Percentiles rank a stretch among this genome's conserved stretches.
Conservation (phyloP, 768 basidiomycete genomes). For the Paxillus ammoniavirescens region DNA sequence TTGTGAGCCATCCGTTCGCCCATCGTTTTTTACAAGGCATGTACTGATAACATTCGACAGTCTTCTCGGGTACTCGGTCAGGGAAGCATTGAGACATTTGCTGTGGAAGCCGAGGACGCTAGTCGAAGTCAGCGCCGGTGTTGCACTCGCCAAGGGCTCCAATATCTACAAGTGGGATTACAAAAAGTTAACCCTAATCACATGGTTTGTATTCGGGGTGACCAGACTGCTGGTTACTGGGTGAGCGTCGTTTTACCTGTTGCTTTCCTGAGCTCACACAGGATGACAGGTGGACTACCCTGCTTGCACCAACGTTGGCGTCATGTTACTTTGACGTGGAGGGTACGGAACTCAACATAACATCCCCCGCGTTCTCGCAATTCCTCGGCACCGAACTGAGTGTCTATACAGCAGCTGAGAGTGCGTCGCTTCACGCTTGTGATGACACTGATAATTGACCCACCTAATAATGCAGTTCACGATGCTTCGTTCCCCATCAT, state of each 20-base stretch:
- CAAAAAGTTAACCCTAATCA: constrained; percentile 1
- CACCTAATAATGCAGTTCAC: not conserved
- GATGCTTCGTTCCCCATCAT: constrained; percentile 14
- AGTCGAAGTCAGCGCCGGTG: constrained; percentile 6
- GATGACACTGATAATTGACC: not conserved
- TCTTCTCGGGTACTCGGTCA: not conserved
- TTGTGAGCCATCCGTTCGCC: not conserved
- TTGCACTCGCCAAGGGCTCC: constrained; percentile 6
- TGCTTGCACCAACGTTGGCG: constrained; percentile 8
- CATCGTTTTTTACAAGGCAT: too few species aligned
- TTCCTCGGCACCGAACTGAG: not conserved
- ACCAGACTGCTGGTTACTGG: constrained; percentile 14
- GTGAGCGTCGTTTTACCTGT: not conserved
- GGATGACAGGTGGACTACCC: constrained; percentile 11
- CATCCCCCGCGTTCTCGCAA: constrained; percentile 6
- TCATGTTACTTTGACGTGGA: not conserved
- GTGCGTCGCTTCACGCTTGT: not conserved
- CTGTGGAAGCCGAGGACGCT: constrained; percentile 13
- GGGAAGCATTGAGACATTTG: constrained; percentile 15
- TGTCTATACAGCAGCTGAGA: constrained; percentile 1
- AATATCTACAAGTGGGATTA: constrained; percentile 1
- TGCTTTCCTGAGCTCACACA: not conserved
- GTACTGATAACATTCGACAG: not conserved
- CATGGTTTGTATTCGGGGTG: constrained; percentile 6
- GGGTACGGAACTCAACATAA: constrained; percentile 8